Base-by-base conservation (phyloP, 305 asterid species). In the Withania somnifera region DNA sequence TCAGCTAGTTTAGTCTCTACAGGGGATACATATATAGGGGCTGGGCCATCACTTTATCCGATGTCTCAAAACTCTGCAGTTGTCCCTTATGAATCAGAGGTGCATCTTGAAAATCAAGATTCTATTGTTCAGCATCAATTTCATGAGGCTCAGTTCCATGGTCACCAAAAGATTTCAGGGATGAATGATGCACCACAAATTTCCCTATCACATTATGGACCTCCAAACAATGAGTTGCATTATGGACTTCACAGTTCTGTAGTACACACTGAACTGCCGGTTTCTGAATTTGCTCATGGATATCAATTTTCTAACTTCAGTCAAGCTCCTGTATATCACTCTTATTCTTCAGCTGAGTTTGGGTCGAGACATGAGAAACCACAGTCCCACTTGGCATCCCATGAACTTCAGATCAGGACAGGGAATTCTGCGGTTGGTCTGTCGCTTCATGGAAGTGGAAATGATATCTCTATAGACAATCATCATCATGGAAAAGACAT, bases 401-500 rank as follows among this genome's bases (percentile, higher is more conserved):
- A 79, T 81, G 89, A 85, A 19, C 83, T 85, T 76, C 94, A 85
- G 77, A 78, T 79, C 42, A 76, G 84, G 68, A 84, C 80, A 58
- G 90, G 68, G 30, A 78, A 86, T 84, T 68, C 89, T 57, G 86
- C 86, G 60, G 81, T 82, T 51, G 80, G 87, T 84, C 60, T 80
- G 24, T 84, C 82, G 53, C 52, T 87, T 63, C 89, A 86, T 2
- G 79, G 80, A 32, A 86, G 81, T 69, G 89, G 83, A 52, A 85
- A 80, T 64, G 89, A 83, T 85, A 82, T 78, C 52, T 51, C 60
- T 51, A 85, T 73, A 80, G 89, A 76, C 71, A 66, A 82, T 67
- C 83, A 87, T 51, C 86, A 85, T 75, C 81, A 87, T 83, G 83
- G 69, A 66, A 88, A 87, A 84, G 92, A 89, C 81, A 47, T 82